phyloP scores from a whole-genome alignment of 148 eudicot genomes.

The Agrostemma githago region DNA sequence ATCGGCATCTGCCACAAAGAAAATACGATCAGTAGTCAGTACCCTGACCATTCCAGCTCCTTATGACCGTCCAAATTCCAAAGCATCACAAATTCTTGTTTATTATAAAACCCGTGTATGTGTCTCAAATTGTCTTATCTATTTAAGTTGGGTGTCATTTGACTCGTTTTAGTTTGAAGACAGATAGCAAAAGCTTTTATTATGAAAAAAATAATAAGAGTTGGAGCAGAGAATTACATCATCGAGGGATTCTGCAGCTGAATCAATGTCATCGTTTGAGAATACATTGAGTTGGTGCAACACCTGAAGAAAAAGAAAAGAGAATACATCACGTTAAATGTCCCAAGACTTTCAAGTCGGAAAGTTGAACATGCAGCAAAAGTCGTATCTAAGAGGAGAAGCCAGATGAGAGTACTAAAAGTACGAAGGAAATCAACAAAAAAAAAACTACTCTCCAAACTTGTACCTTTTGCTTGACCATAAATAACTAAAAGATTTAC shows the following conservation, averaged over 20 bases:
- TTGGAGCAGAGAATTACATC: conserved; percentile 46
- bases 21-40: background rate
- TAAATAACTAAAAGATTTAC: conserved; percentile 26
- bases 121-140: no score
- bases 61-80: no score
- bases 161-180: no score
- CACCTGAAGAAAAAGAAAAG: conserved; percentile 42
- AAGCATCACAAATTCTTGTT: no score
- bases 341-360: background rate
- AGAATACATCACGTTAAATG: background rate
- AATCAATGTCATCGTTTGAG: conserved; percentile 62
- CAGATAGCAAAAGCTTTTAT: background rate
- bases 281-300: conserved; percentile 75
- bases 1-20: conserved; percentile 54
- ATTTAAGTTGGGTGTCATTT: no score
- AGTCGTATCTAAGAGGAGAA: background rate
- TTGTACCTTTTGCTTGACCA: background rate
- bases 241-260: conserved; percentile 90
- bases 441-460: background rate
- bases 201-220: background rate
- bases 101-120: no score
- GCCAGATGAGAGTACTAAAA: background rate
- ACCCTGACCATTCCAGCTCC: background rate
- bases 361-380: background rate
- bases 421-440: background rate